Percentiles rank a stretch among this genome's conserved stretches.
These are phyloP conservation scores for Russula emetica DNA, from an alignment of 768 basidiomycete species.

Conservation along the genomic window DNA sequence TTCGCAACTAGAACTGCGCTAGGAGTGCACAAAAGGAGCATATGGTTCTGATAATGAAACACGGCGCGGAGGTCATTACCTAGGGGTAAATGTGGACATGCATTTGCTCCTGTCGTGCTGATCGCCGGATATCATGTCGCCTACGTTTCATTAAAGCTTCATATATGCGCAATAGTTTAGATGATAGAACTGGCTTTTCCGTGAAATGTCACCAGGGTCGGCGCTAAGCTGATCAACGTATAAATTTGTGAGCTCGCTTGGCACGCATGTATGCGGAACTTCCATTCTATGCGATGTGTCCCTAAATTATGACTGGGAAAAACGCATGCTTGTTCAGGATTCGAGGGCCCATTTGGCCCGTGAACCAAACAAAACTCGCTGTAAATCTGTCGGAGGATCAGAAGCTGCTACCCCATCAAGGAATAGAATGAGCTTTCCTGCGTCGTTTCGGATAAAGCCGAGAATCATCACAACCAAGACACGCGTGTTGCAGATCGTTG, in stretches of 20 bases:
- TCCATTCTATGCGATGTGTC: not conserved
- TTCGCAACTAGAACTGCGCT: slow-evolving; percentile 58
- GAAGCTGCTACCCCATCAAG: not conserved
- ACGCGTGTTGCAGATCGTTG: not conserved
- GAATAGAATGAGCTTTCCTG: not conserved
- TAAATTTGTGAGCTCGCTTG: not conserved
- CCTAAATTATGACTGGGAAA: not conserved
- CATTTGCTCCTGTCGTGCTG: not conserved
- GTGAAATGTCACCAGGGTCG: not conserved
- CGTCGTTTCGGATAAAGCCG: not conserved
- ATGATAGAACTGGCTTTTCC: not conserved
- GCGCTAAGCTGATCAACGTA: not conserved
- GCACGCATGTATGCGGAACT: not conserved
- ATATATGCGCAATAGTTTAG: not conserved
- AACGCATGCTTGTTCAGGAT: not conserved
- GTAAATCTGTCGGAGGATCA: not conserved
- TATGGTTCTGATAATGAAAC: slow-evolving; percentile 78
- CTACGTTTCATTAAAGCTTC: not conserved
- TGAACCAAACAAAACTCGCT: not conserved
- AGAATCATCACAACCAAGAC: not conserved
- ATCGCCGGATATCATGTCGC: not conserved
- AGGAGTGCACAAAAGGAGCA: slow-evolving; percentile 85
- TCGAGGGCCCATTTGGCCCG: not conserved
- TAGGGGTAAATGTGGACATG: slow-evolving; percentile 6
- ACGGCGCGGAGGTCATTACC: slow-evolving; percentile 77